These are phyloP conservation scores for Termitomyces sp. DNA, from an alignment of 768 basidiomycete species.

Conservation along the genomic window DNA sequence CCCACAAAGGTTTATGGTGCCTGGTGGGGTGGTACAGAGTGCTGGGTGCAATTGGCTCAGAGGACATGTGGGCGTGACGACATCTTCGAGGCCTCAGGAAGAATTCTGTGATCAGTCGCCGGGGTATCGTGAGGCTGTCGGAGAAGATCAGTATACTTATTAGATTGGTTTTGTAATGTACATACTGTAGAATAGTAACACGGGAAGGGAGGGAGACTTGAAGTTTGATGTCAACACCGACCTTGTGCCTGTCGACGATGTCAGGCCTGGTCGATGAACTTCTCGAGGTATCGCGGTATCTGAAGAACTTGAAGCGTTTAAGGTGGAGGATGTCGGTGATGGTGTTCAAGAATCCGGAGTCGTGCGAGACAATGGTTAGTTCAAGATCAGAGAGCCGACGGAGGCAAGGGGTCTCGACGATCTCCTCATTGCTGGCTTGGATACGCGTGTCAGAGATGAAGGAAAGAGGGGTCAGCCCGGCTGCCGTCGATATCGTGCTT, in stretches of 20 bases:
- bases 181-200: slow-evolving; percentile 97
- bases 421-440: slow-evolving; percentile 60
- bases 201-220: slow-evolving; percentile 98
- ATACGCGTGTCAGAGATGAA: slow-evolving; percentile 84
- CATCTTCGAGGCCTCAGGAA: too few species aligned
- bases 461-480: slow-evolving; percentile 86
- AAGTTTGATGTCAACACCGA: slow-evolving; percentile 90
- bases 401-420: slow-evolving; percentile 78
- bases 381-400: slow-evolving; percentile 54
- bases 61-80: too few species aligned
- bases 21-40: too few species aligned
- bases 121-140: too few species aligned
- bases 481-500: slow-evolving; percentile 98
- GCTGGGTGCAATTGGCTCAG: too few species aligned
- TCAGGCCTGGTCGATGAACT: slow-evolving; percentile 80
- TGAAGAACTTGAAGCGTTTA: slow-evolving; percentile 96
- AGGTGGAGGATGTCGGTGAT: slow-evolving; percentile 97
- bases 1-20: too few species aligned
- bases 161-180: too few species aligned
- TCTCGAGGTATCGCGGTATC: slow-evolving; percentile 93
- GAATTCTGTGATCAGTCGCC: too few species aligned
- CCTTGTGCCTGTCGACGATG: slow-evolving; percentile 54
- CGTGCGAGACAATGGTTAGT: slow-evolving; percentile 94
- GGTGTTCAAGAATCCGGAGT: slow-evolving; percentile 95
- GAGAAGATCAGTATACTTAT: too few species aligned